phyloP scores from a whole-genome alignment of 768 basidiomycete species.

The Rhizopogon vesiculosus region DNA sequence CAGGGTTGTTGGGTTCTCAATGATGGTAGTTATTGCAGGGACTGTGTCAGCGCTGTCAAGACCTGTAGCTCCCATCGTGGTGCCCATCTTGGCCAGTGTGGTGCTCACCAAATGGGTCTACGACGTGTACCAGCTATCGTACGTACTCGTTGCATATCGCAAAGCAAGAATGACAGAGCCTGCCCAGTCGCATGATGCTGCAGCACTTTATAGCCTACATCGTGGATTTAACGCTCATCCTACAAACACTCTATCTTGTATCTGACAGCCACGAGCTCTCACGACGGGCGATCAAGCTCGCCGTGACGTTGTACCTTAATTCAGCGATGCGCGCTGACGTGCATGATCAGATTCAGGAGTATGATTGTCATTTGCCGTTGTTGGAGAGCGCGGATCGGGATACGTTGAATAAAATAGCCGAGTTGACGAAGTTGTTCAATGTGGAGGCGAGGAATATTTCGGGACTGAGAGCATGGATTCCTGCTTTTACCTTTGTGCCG shows the following conservation, averaged over 20 bases:
- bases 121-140: not conserved
- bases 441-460: not conserved
- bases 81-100: not conserved
- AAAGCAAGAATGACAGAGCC: not conserved
- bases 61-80: not conserved
- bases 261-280: not conserved
- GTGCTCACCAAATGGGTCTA: not conserved
- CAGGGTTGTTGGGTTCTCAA: not conserved
- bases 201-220: conserved; percentile 20
- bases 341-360: not conserved
- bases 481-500: not conserved
- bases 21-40: not conserved
- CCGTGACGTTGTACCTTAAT: not conserved
- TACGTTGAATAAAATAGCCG: not conserved
- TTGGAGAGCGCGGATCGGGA: not conserved
- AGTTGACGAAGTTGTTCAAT: not conserved
- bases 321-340: not conserved
- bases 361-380: not conserved
- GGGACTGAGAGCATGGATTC: not conserved
- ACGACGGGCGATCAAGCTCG: not conserved
- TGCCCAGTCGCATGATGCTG: conserved; percentile 2
- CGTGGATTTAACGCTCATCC: conserved; percentile 18
- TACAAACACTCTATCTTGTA: conserved; percentile 15
- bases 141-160: not conserved
- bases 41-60: not conserved